These are phyloP conservation scores for Colletotrichum sp. DNA, from an alignment of 2,329 filamentous ascomycete species.

Conservation along the genomic window DNA sequence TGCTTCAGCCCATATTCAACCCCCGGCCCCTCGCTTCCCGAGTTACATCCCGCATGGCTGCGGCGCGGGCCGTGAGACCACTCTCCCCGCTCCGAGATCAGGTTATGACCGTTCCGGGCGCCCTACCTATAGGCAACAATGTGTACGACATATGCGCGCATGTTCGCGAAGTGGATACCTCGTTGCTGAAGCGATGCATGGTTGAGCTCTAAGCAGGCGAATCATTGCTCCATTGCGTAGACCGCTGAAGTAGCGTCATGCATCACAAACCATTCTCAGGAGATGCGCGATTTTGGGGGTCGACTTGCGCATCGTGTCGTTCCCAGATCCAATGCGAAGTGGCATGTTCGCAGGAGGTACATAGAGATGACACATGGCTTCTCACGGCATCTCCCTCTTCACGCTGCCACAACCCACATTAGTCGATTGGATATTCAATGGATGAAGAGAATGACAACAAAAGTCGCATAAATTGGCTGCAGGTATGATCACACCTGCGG, in stretches of 20 bases:
- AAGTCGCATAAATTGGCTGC: too few relatives aligned
- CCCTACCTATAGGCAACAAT: background rate
- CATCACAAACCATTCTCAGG: background rate
- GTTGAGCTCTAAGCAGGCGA: background rate
- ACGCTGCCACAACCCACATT: too few relatives aligned
- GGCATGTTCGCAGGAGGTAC: accelerated
- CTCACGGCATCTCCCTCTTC: too few relatives aligned
- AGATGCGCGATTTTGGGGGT: background rate
- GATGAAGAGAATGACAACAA: too few relatives aligned
- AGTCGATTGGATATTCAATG: too few relatives aligned
- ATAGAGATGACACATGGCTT: background rate
- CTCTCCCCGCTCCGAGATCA: background rate
- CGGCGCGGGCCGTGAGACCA: background rate
- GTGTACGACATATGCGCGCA: background rate
- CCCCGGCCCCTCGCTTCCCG: background rate
- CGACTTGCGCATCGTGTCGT: background rate
- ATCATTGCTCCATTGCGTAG: background rate
- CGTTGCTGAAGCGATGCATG: background rate
- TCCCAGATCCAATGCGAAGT: background rate
- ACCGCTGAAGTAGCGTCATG: background rate
- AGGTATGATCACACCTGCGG: too few relatives aligned
- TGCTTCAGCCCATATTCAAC: background rate
- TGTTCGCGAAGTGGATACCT: background rate
- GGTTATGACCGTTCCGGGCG: too few relatives aligned
- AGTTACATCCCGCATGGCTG: background rate